phyloP scores from a whole-genome alignment of 176 grass and related monocot species.

The Echinochloa phyllopogon region DNA sequence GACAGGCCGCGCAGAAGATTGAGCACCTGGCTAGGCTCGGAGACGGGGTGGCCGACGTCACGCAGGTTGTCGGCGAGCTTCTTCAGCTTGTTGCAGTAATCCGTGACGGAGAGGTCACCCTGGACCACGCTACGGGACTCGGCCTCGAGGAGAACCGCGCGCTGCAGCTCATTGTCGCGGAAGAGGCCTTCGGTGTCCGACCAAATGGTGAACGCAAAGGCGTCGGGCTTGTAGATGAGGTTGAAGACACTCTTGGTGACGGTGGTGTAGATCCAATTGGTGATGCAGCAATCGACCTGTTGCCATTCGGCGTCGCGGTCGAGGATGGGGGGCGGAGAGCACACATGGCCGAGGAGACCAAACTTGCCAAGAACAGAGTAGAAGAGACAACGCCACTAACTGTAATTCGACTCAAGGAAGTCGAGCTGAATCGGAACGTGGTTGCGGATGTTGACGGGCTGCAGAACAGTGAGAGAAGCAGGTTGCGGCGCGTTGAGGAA shows the following conservation, averaged over 20 bases:
- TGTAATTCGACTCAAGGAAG: not conserved
- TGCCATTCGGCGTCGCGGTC: not conserved
- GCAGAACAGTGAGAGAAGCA: too few relatives aligned
- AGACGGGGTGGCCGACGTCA: not conserved
- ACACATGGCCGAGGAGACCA: fast-evolving
- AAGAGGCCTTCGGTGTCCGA: not conserved
- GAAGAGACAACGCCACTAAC: not conserved
- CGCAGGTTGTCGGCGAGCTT: not conserved
- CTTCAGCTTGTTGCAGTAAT: not conserved
- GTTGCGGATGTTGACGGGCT: not conserved
- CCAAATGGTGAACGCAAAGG: not conserved
- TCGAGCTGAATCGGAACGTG: not conserved
- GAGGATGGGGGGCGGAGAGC: not conserved
- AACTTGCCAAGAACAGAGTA: not conserved
- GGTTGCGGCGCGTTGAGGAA: too few relatives aligned
- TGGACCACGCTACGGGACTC: not conserved
- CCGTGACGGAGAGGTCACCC: not conserved
- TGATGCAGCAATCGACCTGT: not conserved
- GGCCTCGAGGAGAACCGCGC: not conserved
- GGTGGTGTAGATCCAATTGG: too few relatives aligned
- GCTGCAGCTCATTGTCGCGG: not conserved
- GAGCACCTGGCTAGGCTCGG: not conserved
- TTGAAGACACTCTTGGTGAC: not conserved
- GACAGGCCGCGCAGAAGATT: not conserved
- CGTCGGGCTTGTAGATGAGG: not conserved